Percentiles rank a stretch among this genome's conserved stretches.
phyloP scores from a whole-genome alignment of 192 early-diverging fungal species.

The Coemansia sp. region DNA sequence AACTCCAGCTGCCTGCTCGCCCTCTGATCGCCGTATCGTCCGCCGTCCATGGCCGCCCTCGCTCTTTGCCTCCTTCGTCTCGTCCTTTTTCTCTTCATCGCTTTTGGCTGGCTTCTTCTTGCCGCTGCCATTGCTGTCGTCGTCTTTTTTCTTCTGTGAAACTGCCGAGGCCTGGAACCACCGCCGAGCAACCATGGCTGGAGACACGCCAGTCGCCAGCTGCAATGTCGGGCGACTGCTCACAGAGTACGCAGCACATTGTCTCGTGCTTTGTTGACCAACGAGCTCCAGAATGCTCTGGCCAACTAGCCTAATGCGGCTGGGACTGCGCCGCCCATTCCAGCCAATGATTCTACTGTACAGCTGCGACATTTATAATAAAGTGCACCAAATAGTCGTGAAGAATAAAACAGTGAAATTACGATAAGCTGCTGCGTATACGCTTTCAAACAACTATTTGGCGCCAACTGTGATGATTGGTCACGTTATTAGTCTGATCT shows the following conservation, averaged over 20 bases:
- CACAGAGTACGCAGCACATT: background rate
- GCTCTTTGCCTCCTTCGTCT: background rate
- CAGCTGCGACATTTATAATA: conserved; percentile 23
- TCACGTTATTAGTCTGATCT: too few species aligned
- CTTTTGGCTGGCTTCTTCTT: conserved; percentile 6
- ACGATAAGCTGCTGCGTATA: too few species aligned
- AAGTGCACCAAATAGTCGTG: background rate
- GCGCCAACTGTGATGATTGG: too few species aligned
- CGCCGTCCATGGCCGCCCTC: background rate
- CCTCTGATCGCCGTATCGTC: background rate
- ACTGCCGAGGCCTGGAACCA: conserved; percentile 28
- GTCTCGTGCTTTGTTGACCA: background rate
- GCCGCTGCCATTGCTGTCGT: conserved; percentile 8
- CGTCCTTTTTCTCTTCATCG: background rate
- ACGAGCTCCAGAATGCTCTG: background rate
- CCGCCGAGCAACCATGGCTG: conserved; percentile 4
- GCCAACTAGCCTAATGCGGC: background rate
- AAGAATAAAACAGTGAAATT: too few species aligned
- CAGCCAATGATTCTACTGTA: conserved; percentile 20
- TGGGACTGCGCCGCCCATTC: conserved; percentile 3
- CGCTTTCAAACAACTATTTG: too few species aligned
- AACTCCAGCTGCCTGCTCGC: background rate
- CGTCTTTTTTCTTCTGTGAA: conserved; percentile 23
- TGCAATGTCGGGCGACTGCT: background rate
- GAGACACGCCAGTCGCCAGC: background rate